Evolutionary conservation across 2,329 filamentous ascomycete genomes (phyloP).

Genomic region (Plenodomus lindquistii): DNA sequence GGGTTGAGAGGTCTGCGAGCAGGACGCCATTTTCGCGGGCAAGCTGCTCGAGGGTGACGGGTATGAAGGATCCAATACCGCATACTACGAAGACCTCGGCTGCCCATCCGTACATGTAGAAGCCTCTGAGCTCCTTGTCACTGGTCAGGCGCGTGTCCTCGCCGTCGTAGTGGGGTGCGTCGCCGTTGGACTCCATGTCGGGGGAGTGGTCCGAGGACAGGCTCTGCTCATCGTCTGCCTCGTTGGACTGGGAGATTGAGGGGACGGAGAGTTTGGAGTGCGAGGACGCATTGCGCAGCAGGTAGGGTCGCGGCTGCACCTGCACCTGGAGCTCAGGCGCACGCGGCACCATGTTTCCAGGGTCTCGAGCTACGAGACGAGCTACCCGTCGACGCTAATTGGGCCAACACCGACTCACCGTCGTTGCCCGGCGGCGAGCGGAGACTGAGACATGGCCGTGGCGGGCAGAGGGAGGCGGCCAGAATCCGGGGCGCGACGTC

Average conservation of each 20-base stretch:
- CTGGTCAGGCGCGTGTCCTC: conserved; percentile 91
- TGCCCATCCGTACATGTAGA: conserved; percentile 96
- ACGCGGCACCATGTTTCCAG: conserved; percentile 35
- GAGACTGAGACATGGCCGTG: not conserved
- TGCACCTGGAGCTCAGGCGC: conserved; percentile 23
- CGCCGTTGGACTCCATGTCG: conserved; percentile 39
- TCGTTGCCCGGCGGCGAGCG: conserved; percentile 11
- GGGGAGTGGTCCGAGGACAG: conserved; percentile 35
- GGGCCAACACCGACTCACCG: conserved; percentile 32
- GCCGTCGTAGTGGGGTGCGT: conserved; percentile 66
- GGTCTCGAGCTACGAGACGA: no score
- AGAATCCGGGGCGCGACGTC: not conserved
- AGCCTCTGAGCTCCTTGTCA: conserved; percentile 82
- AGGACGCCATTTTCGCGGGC: conserved; percentile 90
- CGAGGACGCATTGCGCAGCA: conserved; percentile 36
- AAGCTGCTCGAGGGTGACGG: conserved; percentile 90
- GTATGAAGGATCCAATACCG: conserved; percentile 83
- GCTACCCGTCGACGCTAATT: conserved; percentile 24
- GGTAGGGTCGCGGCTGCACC: conserved; percentile 23
- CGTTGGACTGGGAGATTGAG: conserved; percentile 45
- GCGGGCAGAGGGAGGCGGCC: not conserved
- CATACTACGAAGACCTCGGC: conserved; percentile 97
- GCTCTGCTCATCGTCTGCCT: conserved; percentile 51
- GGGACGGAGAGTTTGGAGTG: conserved; percentile 41
- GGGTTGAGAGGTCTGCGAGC: conserved; percentile 72